Percentiles rank a stretch among this genome's conserved stretches.
phyloP scores from a whole-genome alignment of 768 basidiomycete species.

The Polyporus arcularius region DNA sequence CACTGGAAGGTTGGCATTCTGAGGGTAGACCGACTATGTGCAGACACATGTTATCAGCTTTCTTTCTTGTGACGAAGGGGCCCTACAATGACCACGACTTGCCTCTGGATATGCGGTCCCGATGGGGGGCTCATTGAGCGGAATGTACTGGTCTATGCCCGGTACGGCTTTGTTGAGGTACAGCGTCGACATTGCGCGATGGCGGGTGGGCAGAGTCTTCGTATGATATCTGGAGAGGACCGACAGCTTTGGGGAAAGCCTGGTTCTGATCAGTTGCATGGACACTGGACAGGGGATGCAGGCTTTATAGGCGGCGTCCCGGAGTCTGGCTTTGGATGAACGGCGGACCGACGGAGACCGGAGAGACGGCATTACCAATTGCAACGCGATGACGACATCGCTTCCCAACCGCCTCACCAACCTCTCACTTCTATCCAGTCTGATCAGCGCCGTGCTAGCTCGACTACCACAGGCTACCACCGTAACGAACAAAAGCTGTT shows the following conservation, averaged over 20 bases:
- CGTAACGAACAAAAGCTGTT: neutral
- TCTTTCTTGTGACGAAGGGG: neutral
- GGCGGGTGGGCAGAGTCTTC: neutral
- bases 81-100: conserved; percentile 23
- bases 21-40: conserved; percentile 32
- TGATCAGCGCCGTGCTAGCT: neutral
- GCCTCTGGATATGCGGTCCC: conserved; percentile 42
- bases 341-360: neutral
- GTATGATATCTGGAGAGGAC: neutral
- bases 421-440: no score
- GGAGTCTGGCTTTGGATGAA: neutral
- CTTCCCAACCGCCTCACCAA: neutral
- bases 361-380: neutral
- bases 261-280: neutral
- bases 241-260: neutral
- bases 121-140: conserved; percentile 59
- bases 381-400: conserved; percentile 2
- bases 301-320: no score
- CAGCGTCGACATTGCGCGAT: conserved; percentile 6
- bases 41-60: no score
- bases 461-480: neutral
- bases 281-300: no score
- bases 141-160: conserved; percentile 55
- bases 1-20: conserved; percentile 53
- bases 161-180: conserved; percentile 51